Evolutionary conservation across 2,329 filamentous ascomycete genomes (phyloP), one percentile per base, ranked within the genome.

Genomic region (Cladosporium sp.): DNA sequence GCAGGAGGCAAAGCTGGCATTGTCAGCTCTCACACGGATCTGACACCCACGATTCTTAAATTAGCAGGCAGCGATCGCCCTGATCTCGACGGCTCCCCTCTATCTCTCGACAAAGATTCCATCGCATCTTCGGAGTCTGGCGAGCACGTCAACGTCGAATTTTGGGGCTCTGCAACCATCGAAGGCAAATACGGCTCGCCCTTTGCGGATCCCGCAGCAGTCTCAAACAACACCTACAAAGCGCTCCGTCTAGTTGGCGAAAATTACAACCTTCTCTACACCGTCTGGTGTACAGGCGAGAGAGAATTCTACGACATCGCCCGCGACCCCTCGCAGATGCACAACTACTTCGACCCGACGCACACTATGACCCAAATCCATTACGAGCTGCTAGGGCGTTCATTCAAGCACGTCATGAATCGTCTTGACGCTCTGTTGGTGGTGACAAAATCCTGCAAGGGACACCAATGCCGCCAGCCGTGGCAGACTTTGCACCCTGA

Each of bases 271-370:
- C 62, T 86, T 5, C 80, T 81, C 55, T 87, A 87, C 58, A 76
- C 80, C 0, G 80, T 85, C 0, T 87, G 83, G 82, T 87, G 84
- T 59, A 84, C 69, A 6, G 80, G 82, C 45, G 83, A 85, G 59
- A 77, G 79, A 49, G 82, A 87, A 60, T 72, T 84, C 7, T 87
- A 86, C 60, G 76, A 86, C 35, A 38, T 63, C 19, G 7, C 56
- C 45, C 50, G 50, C 29, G 61, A 63, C 38, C 58, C 58, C 0
- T 20, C 52, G 29, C 57, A 63, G 42, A 52, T 60, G 38, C 45
- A 52, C 38, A 63, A 63, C 38, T 52, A 59, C 25, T 49, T 60
- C 11, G 45, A 53, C 29, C 19, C 33, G 8, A 27, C 45, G 11
- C 39, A 52, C 16, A 15, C 35, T 5, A 27, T 47, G 3, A 38